These are phyloP conservation scores for Phytophthora parvispora DNA, from an alignment of 352 stramenopile genomes.

Conservation along the genomic window DNA sequence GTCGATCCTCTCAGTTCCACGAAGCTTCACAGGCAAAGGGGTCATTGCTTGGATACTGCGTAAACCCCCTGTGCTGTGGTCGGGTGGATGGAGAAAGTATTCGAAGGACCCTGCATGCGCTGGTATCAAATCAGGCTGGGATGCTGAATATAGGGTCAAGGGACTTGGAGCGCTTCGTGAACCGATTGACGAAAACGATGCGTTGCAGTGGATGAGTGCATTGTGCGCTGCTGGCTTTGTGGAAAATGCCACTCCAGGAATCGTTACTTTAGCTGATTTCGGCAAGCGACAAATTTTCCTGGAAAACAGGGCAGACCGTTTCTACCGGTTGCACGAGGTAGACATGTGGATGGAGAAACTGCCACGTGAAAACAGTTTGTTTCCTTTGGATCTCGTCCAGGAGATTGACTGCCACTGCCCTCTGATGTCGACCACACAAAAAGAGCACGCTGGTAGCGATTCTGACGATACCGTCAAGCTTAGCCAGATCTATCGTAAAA, in stretches of 20 bases:
- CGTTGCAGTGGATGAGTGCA: constrained; percentile 66
- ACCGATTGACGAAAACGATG: constrained; percentile 35
- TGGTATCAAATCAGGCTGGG: constrained; percentile 48
- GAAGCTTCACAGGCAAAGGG: constrained; percentile 70
- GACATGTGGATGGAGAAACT: constrained; percentile 56
- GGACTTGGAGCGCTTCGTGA: constrained; percentile 59
- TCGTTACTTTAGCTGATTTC: constrained; percentile 14
- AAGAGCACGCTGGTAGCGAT: background rate
- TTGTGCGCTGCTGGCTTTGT: constrained; percentile 70
- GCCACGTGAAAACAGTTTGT: constrained; percentile 48
- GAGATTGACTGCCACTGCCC: constrained; percentile 66
- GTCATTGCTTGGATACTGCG: constrained; percentile 74
- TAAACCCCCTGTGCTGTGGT: constrained; percentile 50
- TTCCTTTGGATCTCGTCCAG: constrained; percentile 71
- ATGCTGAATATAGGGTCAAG: constrained; percentile 24
- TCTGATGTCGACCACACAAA: background rate
- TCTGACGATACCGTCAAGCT: background rate
- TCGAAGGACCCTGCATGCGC: constrained; percentile 37
- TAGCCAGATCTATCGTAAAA: constrained; percentile 57
- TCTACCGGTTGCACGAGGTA: constrained; percentile 67
- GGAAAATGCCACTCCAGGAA: constrained; percentile 49
- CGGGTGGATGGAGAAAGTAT: constrained; percentile 68
- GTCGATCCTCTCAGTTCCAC: constrained; percentile 43
- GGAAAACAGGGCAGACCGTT: constrained; percentile 54
- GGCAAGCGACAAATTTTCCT: constrained; percentile 56